Evolutionary conservation across 106 monocot species (phyloP), one percentile per base, ranked within the genome.

Genomic region (Dactylorhiza incarnata): DNA sequence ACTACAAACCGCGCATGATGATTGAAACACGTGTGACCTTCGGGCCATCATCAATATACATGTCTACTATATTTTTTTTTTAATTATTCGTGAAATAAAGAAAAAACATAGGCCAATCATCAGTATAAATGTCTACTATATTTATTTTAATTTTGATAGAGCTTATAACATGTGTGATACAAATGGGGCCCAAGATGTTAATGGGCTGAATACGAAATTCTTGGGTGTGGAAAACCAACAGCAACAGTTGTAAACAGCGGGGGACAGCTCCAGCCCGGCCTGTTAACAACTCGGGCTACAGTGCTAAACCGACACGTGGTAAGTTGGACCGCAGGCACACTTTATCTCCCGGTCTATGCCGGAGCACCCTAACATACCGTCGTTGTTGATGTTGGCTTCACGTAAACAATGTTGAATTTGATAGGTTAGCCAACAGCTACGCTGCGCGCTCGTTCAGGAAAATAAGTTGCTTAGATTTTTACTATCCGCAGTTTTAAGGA

Each of bases 281-380:
- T 59, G 58, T 59, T 59, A 59, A 59, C 58, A 59, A 59, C n/a
- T 59, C n/a, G 22, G 58, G 58, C n/a, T 59, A 59, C 58, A 59
- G 1, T 19, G 37, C 37, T 37, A 0, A 3, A 37, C 37, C 37
- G 37, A 2, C 2, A 3, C 37, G 37, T 37, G 58, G n/a, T 8
- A 9, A 1, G 7, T 59, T 59, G 58, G 19, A 59, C 58, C 58
- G 22, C 22, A 37, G 37, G 37, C 37, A 59, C 19, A 22, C 0
- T 59, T 19, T 22, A 59, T 10, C 58, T 22, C 58, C 37, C 54
- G 3, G 22, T 59, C n/a, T 22, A 22, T 59, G 9, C 22, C 7
- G 4, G 56, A 56, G n/a, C 56, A 56, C 19, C 5, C 19, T 56
- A 7, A n/a, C n/a, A n/a, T n/a, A n/a, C n/a, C n/a, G n/a, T n/a